Evolutionary conservation across 2,329 filamentous ascomycete species (phyloP).

Genomic region (Arachnopeziza araneosa): DNA sequence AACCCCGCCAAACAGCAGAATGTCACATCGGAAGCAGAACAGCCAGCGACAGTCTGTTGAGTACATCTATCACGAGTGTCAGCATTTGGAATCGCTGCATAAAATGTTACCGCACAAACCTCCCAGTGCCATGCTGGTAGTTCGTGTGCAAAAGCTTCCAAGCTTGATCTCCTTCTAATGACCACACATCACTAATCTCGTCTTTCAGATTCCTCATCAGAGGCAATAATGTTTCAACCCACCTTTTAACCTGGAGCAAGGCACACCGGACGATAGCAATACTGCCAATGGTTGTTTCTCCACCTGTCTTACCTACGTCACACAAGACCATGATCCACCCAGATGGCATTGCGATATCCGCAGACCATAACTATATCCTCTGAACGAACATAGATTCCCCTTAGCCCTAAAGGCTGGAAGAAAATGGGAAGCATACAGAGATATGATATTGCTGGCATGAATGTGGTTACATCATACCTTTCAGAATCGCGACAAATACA

Average conservation of each 20-base stretch:
- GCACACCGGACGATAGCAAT: background rate
- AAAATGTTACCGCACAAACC: background rate
- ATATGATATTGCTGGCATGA: slow-evolving; percentile 40
- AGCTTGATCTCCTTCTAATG: background rate
- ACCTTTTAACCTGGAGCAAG: background rate
- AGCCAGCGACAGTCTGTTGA: no score
- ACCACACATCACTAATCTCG: background rate
- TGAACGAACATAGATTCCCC: slow-evolving; percentile 46
- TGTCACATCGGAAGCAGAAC: no score
- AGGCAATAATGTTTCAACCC: background rate
- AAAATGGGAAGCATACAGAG: slow-evolving; percentile 17
- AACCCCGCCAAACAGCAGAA: no score
- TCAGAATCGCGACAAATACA: slow-evolving; percentile 41
- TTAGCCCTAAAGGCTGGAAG: slow-evolving; percentile 7
- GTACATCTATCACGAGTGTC: background rate
- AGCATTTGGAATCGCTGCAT: background rate
- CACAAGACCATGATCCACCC: slow-evolving; percentile 29
- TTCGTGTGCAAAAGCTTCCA: background rate
- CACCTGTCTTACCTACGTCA: slow-evolving; percentile 8
- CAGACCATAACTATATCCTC: slow-evolving; percentile 35
- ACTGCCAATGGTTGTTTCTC: slow-evolving; percentile 11
- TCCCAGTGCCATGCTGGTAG: background rate
- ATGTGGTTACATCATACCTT: slow-evolving; percentile 39
- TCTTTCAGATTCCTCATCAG: background rate
- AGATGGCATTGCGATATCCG: slow-evolving; percentile 40